Evolutionary conservation across 202 grass and related monocot species (phyloP), one percentile per base, ranked within the genome.

Genomic region (Tripidium arundinaceum): DNA sequence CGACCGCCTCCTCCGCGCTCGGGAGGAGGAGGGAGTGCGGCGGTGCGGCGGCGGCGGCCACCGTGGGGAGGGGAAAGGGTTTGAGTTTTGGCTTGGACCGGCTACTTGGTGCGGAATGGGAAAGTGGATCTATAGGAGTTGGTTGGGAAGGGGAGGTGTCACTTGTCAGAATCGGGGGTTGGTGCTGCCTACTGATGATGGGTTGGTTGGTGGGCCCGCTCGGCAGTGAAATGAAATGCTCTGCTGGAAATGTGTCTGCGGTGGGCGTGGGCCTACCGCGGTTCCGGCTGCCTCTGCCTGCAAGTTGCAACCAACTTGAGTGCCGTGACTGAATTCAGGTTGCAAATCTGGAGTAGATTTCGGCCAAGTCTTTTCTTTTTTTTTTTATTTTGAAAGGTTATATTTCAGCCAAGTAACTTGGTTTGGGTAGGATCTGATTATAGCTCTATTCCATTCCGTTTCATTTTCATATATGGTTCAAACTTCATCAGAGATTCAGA

Each of bases 21-120:
- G 79, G 87, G 66, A 86, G 59, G 74, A 83, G 80, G 57, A 73
- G 79, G 46, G 85, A 85, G 70, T 86, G 38, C 33, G 81, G 39
- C 24, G 11, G 61, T 9, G 85, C 5, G 62, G 78, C 45, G 79
- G 88, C 47, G 83, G 83, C 64, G 54, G 72, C 77, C 74, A 81
- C 80, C 0, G 45, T 19, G 62, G 77, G 29, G 34, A 9, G 6
- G 41, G 8, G 16, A 58, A 11, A 24, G 25, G 38, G 62, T 72
- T 50, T n/a, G n/a, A n/a, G n/a, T n/a, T 83, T 84, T 89, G 66
- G 52, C 74, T 72, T 72, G 85, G 67, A 61, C 71, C 67, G 85
- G 62, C 12, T 33, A 54, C 45, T 62, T 37, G 86, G 68, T 77
- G 83, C 43, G 79, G 65, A 52, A 31, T 36, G 65, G 65, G 42